Percentiles rank a stretch among this genome's conserved stretches.
phyloP scores from a whole-genome alignment of 441 rosid genomes.

The Croton setiger region DNA sequence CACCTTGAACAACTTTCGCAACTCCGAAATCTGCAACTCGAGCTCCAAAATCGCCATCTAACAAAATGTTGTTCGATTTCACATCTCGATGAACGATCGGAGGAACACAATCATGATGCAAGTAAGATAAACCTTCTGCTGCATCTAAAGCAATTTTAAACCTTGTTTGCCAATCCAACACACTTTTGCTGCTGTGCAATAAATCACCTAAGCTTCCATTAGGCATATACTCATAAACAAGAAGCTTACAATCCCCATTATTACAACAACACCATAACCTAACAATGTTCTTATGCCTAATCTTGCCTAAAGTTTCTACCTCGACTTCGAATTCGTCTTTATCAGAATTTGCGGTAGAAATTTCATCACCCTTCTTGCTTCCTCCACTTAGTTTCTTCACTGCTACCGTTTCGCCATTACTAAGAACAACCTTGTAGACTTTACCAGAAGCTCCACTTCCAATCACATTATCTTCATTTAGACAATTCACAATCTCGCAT shows the following conservation, averaged over 20 bases:
- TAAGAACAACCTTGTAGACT: constrained; percentile 81
- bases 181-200: constrained; percentile 79
- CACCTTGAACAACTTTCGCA: constrained; percentile 70
- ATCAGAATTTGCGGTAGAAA: constrained; percentile 34
- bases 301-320: constrained; percentile 87
- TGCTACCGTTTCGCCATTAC: constrained; percentile 79
- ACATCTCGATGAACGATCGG: constrained; percentile 95
- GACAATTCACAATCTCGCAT: constrained; percentile 63
- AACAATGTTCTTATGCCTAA: constrained; percentile 94
- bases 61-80: constrained; percentile 84
- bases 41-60: constrained; percentile 81
- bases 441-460: constrained; percentile 93
- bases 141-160: constrained; percentile 79
- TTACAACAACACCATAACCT: constrained; percentile 92
- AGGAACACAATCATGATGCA: constrained; percentile 93
- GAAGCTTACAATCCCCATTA: constrained; percentile 73
- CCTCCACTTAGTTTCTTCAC: constrained; percentile 80
- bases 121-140: constrained; percentile 87
- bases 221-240: constrained; percentile 95
- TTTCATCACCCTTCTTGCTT: constrained; percentile 39
- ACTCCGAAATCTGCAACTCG: constrained; percentile 96
- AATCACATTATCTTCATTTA: constrained; percentile 82
- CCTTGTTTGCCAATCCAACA: constrained; percentile 80
- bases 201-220: constrained; percentile 95
- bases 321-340: constrained; percentile 86